Base-by-base conservation (phyloP, 768 basidiomycete species). In the Leccinum subtestaceum region DNA sequence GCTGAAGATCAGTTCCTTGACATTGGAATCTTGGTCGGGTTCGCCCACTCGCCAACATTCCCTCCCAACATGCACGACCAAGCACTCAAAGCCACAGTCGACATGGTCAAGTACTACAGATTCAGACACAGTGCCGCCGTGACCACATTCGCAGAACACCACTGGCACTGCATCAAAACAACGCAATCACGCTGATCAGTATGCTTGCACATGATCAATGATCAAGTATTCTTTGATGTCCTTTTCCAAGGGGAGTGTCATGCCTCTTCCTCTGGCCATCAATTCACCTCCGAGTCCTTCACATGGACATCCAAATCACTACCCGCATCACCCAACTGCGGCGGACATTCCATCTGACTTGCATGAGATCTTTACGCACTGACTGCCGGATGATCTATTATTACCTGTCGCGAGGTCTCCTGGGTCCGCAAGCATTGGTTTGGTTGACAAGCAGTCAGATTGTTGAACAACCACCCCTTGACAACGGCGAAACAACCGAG, bases 351-450 rank as follows among this genome's bases (percentile, higher is more conserved):
- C 97, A 2, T 72, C 76, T 52, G 96, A 98, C 74, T 76, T 99
- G 38, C 91, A 96, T 69, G 93, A 97, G 54, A 91, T 98, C 60
- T 98, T 98, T 77, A 95, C 94, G 10, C 79, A 92, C 73, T 88
- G 94, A 48, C 81, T 99, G 27, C 96, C 96, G 1, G 97, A 98
- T 72, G 95, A 98, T 98, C 59, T 98, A 95, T 77, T 98, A 88
- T 74, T 97, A 98, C 73, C 83, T 98, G 63, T 97, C 94, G 40
- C 88, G 94, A 17, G 96, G 97, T 5, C 82, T 98, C 13, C 72
- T 98, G 54, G 86, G 87, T 10, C 93, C 96, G 0, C 91, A 93
- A 65, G 87, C 93, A 9, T 82, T 98, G 23, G 89, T 95, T n/a
- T 97, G 96, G 91, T 84, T 99, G 59, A 93, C 93, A 15, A 86